Evolutionary conservation across 306 rosid genomes (phyloP).

Genomic region (Ammopiptanthus mongolicus): DNA sequence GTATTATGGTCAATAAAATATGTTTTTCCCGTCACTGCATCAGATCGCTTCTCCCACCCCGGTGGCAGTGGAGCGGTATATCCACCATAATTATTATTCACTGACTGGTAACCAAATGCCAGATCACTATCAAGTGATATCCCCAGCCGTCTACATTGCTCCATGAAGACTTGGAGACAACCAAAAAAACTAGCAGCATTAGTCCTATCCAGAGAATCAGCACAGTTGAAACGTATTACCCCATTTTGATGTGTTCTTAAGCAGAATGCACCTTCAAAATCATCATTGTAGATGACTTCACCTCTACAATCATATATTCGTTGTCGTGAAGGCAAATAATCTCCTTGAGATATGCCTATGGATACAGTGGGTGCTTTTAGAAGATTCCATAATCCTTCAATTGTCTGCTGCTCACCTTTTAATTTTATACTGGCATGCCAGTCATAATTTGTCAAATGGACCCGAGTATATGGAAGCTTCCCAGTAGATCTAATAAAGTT

Average conservation of each 20-base stretch:
- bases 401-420: conserved; percentile 89
- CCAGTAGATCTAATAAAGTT: conserved; percentile 70
- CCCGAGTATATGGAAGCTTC: conserved; percentile 66
- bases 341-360: conserved; percentile 88
- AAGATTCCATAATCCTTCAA: conserved; percentile 91
- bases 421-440: conserved; percentile 88
- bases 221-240: conserved; percentile 89
- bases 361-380: conserved; percentile 74
- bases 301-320: conserved; percentile 79
- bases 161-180: conserved; percentile 86
- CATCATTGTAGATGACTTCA: conserved; percentile 68
- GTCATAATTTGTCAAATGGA: conserved; percentile 80
- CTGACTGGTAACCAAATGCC: conserved; percentile 63
- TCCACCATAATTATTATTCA: conserved; percentile 56
- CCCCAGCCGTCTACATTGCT: conserved; percentile 97
- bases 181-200: conserved; percentile 99
- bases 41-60: conserved; percentile 98
- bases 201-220: conserved; percentile 98
- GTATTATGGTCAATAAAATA: conserved; percentile 94
- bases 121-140: conserved; percentile 84
- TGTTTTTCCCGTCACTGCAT: conserved; percentile 86
- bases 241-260: conserved; percentile 93
- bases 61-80: conserved; percentile 95
- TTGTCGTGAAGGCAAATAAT: conserved; percentile 82
- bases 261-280: conserved; percentile 87